phyloP scores from a whole-genome alignment of 2,329 filamentous ascomycete genomes.

The Clarireedia monteithiana region DNA sequence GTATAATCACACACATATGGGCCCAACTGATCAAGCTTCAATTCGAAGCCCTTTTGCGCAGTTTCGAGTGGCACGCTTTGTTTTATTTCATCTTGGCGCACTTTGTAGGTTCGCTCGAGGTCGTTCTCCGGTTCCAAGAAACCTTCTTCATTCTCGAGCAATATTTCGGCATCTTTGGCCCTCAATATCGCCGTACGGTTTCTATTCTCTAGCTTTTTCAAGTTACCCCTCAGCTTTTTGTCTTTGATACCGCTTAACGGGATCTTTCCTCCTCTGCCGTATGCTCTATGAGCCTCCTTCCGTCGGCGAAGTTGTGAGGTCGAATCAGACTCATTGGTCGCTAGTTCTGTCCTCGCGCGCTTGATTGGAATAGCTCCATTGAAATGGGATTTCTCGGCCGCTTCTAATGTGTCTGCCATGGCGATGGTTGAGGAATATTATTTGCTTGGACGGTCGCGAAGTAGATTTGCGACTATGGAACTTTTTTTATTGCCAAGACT shows the following conservation, averaged over 20 bases:
- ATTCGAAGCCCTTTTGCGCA: constrained; percentile 86
- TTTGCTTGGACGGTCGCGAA: neutral
- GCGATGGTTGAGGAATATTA: neutral
- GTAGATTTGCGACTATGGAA: constrained; percentile 3
- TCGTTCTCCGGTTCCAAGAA: constrained; percentile 85
- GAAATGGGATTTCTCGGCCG: constrained; percentile 24
- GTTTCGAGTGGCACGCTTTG: constrained; percentile 70
- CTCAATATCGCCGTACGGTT: constrained; percentile 73
- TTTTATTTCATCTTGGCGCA: constrained; percentile 80
- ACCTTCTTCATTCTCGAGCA: constrained; percentile 78
- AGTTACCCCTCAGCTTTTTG: constrained; percentile 78
- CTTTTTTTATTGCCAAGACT: constrained; percentile 5
- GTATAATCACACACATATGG: constrained; percentile 88
- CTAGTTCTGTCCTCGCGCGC: constrained; percentile 42
- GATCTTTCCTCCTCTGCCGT: constrained; percentile 77
- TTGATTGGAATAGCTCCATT: constrained; percentile 48
- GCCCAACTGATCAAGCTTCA: constrained; percentile 74
- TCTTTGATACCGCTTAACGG: constrained; percentile 68
- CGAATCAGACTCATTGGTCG: constrained; percentile 21
- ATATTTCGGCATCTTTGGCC: constrained; percentile 91
- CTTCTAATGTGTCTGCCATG: constrained; percentile 16
- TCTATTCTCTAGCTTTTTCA: constrained; percentile 72
- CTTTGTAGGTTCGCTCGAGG: constrained; percentile 86
- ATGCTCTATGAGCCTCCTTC: constrained; percentile 62
- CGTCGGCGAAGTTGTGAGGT: constrained; percentile 36